These are phyloP conservation scores for Calonectria montana DNA, from an alignment of 2,329 filamentous ascomycete species.

Conservation along the genomic window DNA sequence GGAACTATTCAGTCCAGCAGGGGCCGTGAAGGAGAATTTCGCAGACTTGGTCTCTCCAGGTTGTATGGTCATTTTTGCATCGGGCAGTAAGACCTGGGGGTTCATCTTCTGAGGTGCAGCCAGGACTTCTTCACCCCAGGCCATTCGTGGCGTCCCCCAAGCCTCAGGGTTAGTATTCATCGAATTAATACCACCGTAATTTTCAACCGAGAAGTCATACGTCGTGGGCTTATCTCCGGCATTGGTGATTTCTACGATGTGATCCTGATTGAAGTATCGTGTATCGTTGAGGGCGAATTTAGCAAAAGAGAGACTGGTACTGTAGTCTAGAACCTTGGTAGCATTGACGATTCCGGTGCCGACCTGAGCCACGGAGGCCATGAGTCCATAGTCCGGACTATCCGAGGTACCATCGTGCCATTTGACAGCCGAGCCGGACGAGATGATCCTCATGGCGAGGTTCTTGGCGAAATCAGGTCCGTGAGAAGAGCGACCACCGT, in stretches of 20 bases:
- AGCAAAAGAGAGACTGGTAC: not conserved
- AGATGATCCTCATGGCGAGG: not conserved
- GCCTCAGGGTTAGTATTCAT: not conserved
- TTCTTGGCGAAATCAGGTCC: not conserved
- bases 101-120: not conserved
- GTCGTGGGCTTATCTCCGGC: not conserved
- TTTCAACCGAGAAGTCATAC: not conserved
- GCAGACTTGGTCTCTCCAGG: not conserved
- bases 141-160: not conserved
- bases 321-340: not conserved
- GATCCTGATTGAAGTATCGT: not conserved
- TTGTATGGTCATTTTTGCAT: not conserved
- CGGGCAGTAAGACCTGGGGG: not conserved
- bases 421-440: not conserved
- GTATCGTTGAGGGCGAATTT: not conserved
- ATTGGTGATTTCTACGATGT: not conserved
- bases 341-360: not conserved
- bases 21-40: not conserved
- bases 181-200: not conserved
- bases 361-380: not conserved
- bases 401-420: not conserved
- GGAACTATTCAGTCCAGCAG: not conserved
- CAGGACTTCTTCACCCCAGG: not conserved
- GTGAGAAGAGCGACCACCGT: not conserved
- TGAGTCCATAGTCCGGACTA: not conserved